Conservation (phyloP, 805 yeast species). For the Zygoascus tannicola region DNA sequence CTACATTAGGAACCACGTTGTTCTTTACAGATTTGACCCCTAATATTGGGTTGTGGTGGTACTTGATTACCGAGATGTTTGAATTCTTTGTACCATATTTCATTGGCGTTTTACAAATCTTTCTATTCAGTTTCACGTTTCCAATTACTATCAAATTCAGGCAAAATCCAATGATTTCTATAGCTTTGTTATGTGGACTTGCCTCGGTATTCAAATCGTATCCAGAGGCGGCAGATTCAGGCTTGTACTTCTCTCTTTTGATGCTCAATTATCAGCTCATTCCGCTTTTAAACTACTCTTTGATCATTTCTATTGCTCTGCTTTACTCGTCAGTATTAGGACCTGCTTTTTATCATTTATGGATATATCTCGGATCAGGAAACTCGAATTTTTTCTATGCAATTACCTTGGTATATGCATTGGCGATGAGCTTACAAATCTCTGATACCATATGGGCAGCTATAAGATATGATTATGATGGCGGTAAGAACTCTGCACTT, state of each 20-base stretch:
- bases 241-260: conserved; percentile 41
- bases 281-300: conserved; percentile 36
- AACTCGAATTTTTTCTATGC: conserved; percentile 96
- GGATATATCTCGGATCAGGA: conserved; percentile 93
- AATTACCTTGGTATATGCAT: conserved; percentile 69
- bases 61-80: conserved; percentile 91
- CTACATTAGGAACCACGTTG: conserved; percentile 45
- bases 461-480: conserved; percentile 56
- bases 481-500: conserved; percentile 26
- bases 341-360: conserved; percentile 84
- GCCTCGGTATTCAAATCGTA: conserved; percentile 68
- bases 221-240: conserved; percentile 76
- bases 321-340: conserved; percentile 55
- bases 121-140: conserved; percentile 51
- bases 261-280: conserved; percentile 37
- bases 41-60: conserved; percentile 98
- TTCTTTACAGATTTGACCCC: conserved; percentile 68
- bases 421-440: conserved; percentile 57
- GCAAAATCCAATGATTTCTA: conserved; percentile 50
- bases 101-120: conserved; percentile 73
- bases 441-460: conserved; percentile 80
- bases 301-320: conserved; percentile 45
- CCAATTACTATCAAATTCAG: conserved; percentile 68
- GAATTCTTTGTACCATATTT: conserved; percentile 80
- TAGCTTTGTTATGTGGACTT: conserved; percentile 40